Conservation (phyloP, 495 filamentous ascomycete genomes). For the Annulohypoxylon nitens region DNA sequence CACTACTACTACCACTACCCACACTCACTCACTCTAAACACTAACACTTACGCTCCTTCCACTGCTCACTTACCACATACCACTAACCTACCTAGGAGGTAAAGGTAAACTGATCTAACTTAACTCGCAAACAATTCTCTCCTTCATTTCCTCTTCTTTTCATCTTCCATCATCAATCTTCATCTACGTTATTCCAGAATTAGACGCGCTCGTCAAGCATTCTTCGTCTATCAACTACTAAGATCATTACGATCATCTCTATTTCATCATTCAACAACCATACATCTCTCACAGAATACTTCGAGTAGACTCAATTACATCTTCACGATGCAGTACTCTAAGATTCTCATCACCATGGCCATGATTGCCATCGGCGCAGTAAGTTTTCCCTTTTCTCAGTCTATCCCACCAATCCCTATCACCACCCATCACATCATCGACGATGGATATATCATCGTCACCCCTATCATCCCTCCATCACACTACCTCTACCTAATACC, state of each 20-base stretch:
- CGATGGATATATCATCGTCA: too few species aligned
- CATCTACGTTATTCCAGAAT: constrained; percentile 3
- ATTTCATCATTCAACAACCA: neutral
- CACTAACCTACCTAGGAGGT: neutral
- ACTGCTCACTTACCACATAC: constrained; percentile 15
- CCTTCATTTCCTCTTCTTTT: constrained; percentile 11
- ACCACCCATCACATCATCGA: too few species aligned
- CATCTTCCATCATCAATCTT: constrained; percentile 3
- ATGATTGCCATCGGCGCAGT: constrained; percentile 58
- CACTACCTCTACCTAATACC: too few species aligned
- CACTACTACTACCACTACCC: too few species aligned
- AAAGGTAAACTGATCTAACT: neutral
- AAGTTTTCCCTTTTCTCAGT: constrained; percentile 41
- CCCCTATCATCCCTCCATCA: too few species aligned
- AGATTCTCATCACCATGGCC: constrained; percentile 48
- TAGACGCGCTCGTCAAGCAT: constrained; percentile 33
- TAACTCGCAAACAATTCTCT: constrained; percentile 29
- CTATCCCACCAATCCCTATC: too few species aligned
- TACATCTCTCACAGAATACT: constrained; percentile 30
- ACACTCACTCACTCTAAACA: neutral
- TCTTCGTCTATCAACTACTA: constrained; percentile 29
- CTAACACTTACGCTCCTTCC: constrained; percentile 35
- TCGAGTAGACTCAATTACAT: constrained; percentile 18
- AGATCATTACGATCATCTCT: constrained; percentile 32
- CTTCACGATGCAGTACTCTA: constrained; percentile 55